phyloP scores from a whole-genome alignment of 2,329 filamentous ascomycete species.

The Xylaria sp. region DNA sequence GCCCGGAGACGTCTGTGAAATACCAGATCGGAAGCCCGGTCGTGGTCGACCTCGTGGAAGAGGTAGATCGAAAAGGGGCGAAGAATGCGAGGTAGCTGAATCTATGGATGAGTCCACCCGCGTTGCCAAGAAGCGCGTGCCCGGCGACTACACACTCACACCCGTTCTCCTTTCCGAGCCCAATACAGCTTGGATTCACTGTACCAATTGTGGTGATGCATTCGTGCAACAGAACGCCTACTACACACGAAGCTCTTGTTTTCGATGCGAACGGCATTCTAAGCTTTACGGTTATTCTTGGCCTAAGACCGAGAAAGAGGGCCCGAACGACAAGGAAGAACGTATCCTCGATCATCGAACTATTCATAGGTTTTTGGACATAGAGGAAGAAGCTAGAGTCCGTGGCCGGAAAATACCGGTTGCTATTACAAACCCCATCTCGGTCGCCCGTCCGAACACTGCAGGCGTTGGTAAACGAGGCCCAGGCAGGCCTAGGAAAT shows the following conservation, averaged over 20 bases:
- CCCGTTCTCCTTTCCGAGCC: slow-evolving; percentile 78
- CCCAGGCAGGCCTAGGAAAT: slow-evolving; percentile 43
- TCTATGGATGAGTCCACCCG: slow-evolving; percentile 43
- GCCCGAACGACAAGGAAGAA: slow-evolving; percentile 76
- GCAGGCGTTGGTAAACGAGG: slow-evolving; percentile 39
- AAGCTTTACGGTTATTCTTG: slow-evolving; percentile 95
- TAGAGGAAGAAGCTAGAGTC: slow-evolving; percentile 71
- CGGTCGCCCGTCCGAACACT: slow-evolving; percentile 4
- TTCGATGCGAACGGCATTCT: slow-evolving; percentile 92
- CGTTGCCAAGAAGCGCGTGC: slow-evolving; percentile 58
- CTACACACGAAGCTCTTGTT: slow-evolving; percentile 84
- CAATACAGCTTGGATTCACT: slow-evolving; percentile 85
- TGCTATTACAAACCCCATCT: slow-evolving; percentile 4
- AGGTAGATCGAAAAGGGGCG: slow-evolving; percentile 48
- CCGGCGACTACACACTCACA: slow-evolving; percentile 86
- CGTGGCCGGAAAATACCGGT: slow-evolving; percentile 53
- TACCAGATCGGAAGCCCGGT: slow-evolving; percentile 18
- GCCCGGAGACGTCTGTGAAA: slow-evolving; percentile 13
- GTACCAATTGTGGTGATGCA: slow-evolving; percentile 80
- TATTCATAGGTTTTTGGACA: slow-evolving; percentile 83
- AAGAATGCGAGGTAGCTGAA: slow-evolving; percentile 44
- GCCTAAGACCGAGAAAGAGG: slow-evolving; percentile 91
- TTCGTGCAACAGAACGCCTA: slow-evolving; percentile 94
- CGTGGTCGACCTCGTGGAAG: slow-evolving; percentile 39
- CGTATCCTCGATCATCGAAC: slow-evolving; percentile 84